Evolutionary conservation across 1,284 basidiomycete genomes (phyloP).

Genomic region (Ceratobasidium sp.): DNA sequence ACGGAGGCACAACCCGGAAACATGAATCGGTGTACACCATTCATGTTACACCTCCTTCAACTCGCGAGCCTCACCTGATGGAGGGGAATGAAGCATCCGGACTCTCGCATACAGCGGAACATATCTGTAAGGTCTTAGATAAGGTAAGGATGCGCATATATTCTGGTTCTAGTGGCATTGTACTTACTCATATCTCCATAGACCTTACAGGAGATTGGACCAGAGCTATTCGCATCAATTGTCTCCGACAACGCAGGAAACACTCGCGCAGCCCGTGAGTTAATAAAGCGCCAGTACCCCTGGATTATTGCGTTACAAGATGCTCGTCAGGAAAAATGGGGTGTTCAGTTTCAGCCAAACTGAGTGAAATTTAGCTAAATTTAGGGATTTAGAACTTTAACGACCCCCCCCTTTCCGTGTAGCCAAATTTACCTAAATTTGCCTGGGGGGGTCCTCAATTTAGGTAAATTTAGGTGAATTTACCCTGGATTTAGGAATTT

Average conservation of each 20-base stretch:
- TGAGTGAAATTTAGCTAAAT: too few relatives aligned
- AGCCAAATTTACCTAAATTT: too few relatives aligned
- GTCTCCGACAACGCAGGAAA: slow-evolving; percentile 59
- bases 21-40: slow-evolving; percentile 53
- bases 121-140: background rate
- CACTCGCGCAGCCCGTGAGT: slow-evolving; percentile 52
- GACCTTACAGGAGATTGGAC: slow-evolving; percentile 50
- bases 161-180: background rate
- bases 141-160: slow-evolving; percentile 1
- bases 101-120: slow-evolving; percentile 22
- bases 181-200: slow-evolving; percentile 38
- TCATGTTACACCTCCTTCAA: slow-evolving; percentile 51
- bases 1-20: slow-evolving; percentile 49
- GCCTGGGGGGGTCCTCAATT: too few relatives aligned
- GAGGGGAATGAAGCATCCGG: slow-evolving; percentile 51
- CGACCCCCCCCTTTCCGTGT: too few relatives aligned
- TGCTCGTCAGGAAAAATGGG: too few relatives aligned
- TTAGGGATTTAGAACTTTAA: too few relatives aligned
- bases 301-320: slow-evolving; percentile 57
- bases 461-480: too few relatives aligned
- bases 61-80: slow-evolving; percentile 49
- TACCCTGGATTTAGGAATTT: too few relatives aligned
- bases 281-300: slow-evolving; percentile 51
- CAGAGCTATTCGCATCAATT: slow-evolving; percentile 52
- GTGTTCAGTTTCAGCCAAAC: too few relatives aligned